These are phyloP conservation scores for Didymellaceae sp. DNA, from an alignment of 2,329 filamentous ascomycete genomes.

Conservation along the genomic window DNA sequence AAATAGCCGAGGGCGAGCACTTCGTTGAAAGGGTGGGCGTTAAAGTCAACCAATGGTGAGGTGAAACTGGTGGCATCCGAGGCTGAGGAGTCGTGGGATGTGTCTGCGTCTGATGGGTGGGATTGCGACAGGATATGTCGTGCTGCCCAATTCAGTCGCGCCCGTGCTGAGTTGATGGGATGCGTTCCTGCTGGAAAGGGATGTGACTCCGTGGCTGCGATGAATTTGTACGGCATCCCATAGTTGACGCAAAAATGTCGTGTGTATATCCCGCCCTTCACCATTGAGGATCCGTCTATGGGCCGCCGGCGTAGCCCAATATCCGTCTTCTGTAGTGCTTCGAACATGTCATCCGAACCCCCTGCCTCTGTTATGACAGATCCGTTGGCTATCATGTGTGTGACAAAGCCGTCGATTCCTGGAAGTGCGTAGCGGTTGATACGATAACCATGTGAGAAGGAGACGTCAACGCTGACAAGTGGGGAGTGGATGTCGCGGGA, in stretches of 20 bases:
- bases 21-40: slow-evolving; percentile 63
- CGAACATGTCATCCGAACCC: slow-evolving; percentile 69
- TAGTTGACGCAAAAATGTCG: slow-evolving; percentile 63
- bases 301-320: slow-evolving; percentile 40
- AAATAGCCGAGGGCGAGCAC: slow-evolving; percentile 69
- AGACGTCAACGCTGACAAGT: slow-evolving; percentile 41
- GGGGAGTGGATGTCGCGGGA: slow-evolving; percentile 40
- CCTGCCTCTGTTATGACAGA: slow-evolving; percentile 57
- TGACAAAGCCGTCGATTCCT: slow-evolving; percentile 54
- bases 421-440: slow-evolving; percentile 57
- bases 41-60: not conserved
- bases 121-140: slow-evolving; percentile 47
- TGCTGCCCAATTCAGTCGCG: slow-evolving; percentile 64
- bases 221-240: slow-evolving; percentile 72
- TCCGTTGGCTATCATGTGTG: slow-evolving; percentile 64
- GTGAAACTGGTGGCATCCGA: too few species aligned
- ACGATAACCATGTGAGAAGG: slow-evolving; percentile 51
- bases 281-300: slow-evolving; percentile 22
- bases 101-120: not conserved
- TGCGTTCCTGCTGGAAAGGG: slow-evolving; percentile 39
- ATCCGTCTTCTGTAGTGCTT: slow-evolving; percentile 51
- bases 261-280: slow-evolving; percentile 56
- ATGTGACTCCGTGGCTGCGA: slow-evolving; percentile 56
- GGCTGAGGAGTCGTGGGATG: slow-evolving; percentile 7
- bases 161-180: slow-evolving; percentile 58